These are phyloP conservation scores for Boletus insuetus DNA, from an alignment of 768 basidiomycete species.

Conservation along the genomic window DNA sequence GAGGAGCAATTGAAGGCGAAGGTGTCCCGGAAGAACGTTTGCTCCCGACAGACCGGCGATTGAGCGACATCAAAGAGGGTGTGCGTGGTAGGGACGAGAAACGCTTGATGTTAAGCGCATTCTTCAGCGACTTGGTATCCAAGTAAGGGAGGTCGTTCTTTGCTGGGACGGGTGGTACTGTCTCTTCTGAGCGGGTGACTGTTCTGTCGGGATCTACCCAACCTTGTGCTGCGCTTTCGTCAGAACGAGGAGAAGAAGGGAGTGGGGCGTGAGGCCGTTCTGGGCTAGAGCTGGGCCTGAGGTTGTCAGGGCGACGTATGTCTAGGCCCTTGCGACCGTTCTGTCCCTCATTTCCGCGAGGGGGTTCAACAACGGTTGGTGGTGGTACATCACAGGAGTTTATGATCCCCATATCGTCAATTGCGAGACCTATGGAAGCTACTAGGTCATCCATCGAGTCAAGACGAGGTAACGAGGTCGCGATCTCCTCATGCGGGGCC, in stretches of 20 bases:
- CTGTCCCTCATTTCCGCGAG: slow-evolving; percentile 33
- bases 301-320: slow-evolving; percentile 28
- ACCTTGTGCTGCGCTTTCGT: slow-evolving; percentile 15
- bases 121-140: slow-evolving; percentile 26
- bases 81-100: slow-evolving; percentile 63
- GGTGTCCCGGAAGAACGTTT: slow-evolving; percentile 25
- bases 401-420: slow-evolving; percentile 39
- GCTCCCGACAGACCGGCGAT: slow-evolving; percentile 20
- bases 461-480: slow-evolving; percentile 21
- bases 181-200: slow-evolving; percentile 14
- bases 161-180: slow-evolving; percentile 30
- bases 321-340: slow-evolving; percentile 27
- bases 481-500: slow-evolving; percentile 16
- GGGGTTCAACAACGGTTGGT: slow-evolving; percentile 40
- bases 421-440: slow-evolving; percentile 36
- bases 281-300: slow-evolving; percentile 5
- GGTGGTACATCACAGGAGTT: slow-evolving; percentile 34
- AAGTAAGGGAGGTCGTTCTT: slow-evolving; percentile 22
- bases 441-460: slow-evolving; percentile 39
- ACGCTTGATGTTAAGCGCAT: slow-evolving; percentile 37
- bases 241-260: slow-evolving; percentile 19
- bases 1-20: slow-evolving; percentile 35
- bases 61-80: slow-evolving; percentile 53
- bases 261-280: slow-evolving; percentile 11
- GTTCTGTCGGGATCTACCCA: slow-evolving; percentile 21